Evolutionary conservation across 768 basidiomycete species (phyloP).

Genomic region (Tylopilus sp.): DNA sequence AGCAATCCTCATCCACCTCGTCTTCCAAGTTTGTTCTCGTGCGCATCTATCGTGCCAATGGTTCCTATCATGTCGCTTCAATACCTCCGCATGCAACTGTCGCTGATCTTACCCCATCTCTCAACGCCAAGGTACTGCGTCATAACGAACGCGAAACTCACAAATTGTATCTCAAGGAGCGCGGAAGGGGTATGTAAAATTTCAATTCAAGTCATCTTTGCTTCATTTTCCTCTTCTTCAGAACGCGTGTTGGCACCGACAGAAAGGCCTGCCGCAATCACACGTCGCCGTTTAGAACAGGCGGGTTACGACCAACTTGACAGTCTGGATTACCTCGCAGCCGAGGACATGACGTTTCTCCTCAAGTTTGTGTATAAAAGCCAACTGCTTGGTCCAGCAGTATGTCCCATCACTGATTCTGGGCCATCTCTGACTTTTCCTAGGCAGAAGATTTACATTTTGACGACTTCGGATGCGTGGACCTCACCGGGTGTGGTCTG

Average conservation of each 20-base stretch:
- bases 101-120: constrained; percentile 54
- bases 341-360: constrained; percentile 79
- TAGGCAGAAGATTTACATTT: constrained; percentile 75
- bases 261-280: constrained; percentile 83
- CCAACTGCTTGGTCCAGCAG: constrained; percentile 59
- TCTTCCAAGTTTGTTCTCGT: constrained; percentile 46
- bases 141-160: constrained; percentile 56
- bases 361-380: constrained; percentile 89
- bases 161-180: constrained; percentile 70
- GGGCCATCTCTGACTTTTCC: background rate
- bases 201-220: background rate
- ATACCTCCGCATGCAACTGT: constrained; percentile 67
- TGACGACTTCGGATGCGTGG: constrained; percentile 72
- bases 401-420: constrained; percentile 33
- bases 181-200: constrained; percentile 59
- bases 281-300: constrained; percentile 78
- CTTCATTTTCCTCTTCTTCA: constrained; percentile 31
- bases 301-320: constrained; percentile 87
- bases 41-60: constrained; percentile 74
- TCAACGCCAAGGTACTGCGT: constrained; percentile 55
- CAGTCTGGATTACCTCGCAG: constrained; percentile 69
- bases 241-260: constrained; percentile 80
- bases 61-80: constrained; percentile 65
- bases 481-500: constrained; percentile 76
- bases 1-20: constrained; percentile 9